Conservation (phyloP, 306 rosid species). For the Boehmeria nivea region DNA sequence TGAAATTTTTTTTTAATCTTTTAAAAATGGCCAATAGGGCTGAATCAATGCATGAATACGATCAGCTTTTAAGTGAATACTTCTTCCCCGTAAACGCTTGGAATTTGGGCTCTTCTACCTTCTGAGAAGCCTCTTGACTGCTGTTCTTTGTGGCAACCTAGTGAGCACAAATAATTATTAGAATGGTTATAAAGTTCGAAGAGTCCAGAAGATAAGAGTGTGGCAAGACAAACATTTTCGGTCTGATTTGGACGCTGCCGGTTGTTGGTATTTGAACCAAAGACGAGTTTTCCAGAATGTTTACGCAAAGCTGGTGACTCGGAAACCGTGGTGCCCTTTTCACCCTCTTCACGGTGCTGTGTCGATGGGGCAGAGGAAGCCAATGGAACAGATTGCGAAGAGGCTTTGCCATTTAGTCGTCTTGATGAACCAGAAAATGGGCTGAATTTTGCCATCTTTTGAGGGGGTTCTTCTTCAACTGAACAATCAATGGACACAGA, state of each 20-base stretch:
- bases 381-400: slow-evolving; percentile 23
- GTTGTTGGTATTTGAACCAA: slow-evolving; percentile 32
- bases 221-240: slow-evolving; percentile 27
- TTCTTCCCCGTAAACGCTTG: slow-evolving; percentile 55
- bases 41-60: background rate
- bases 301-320: slow-evolving; percentile 23
- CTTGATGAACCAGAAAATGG: slow-evolving; percentile 46
- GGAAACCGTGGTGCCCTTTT: slow-evolving; percentile 22
- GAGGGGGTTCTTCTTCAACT: slow-evolving; percentile 35
- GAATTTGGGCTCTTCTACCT: too few species aligned
- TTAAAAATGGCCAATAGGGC: background rate
- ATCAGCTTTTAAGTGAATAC: slow-evolving; percentile 39
- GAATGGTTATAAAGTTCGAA: slow-evolving; percentile 2
- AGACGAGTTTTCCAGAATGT: slow-evolving; percentile 45
- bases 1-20: background rate
- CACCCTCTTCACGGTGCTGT: slow-evolving; percentile 7
- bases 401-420: slow-evolving; percentile 47
- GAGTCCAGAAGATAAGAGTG: background rate
- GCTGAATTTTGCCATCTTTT: slow-evolving; percentile 25
- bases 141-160: slow-evolving; percentile 21
- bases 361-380: slow-evolving; percentile 27
- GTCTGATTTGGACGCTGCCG: slow-evolving; percentile 18
- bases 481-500: slow-evolving; percentile 3
- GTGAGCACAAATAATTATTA: slow-evolving; percentile 7
- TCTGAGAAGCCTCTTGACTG: slow-evolving; percentile 25